These are phyloP conservation scores for Cyclanthera cordifolia DNA, from an alignment of 306 rosid species.

Conservation along the genomic window DNA sequence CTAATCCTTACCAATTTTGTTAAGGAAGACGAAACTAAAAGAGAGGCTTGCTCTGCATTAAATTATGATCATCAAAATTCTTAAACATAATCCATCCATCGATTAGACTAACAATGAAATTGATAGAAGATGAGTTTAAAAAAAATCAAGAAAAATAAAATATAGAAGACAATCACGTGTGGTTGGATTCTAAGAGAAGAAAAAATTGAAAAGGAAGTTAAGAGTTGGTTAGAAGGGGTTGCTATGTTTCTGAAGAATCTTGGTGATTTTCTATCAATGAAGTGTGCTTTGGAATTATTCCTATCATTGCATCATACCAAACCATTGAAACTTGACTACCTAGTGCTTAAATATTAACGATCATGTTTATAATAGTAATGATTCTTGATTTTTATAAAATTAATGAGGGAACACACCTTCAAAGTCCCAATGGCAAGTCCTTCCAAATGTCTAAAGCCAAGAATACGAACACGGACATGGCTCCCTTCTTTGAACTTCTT, in stretches of 20 bases:
- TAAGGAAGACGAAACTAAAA: neutral
- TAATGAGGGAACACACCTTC: constrained; percentile 41
- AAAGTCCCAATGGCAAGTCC: constrained; percentile 82
- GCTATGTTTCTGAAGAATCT: no score
- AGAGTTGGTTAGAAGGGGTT: no score
- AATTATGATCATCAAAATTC: neutral
- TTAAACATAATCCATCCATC: neutral
- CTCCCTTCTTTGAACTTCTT: constrained; percentile 81
- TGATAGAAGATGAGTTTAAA: neutral
- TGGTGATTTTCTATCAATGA: no score
- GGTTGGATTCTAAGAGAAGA: neutral
- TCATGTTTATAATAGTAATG: neutral
- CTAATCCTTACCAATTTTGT: neutral
- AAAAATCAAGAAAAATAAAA: neutral
- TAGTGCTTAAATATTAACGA: no score
- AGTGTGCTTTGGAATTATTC: no score
- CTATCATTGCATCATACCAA: no score
- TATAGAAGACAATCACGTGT: neutral
- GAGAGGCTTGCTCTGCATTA: neutral
- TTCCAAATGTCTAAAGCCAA: constrained; percentile 80
- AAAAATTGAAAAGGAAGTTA: no score
- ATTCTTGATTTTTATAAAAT: constrained; percentile 7
- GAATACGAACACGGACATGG: constrained; percentile 66
- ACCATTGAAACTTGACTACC: neutral
- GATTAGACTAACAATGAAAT: neutral